These are phyloP conservation scores for Diphasiastrum complanatum DNA, from an alignment of 83 land plant species.

Conservation along the genomic window DNA sequence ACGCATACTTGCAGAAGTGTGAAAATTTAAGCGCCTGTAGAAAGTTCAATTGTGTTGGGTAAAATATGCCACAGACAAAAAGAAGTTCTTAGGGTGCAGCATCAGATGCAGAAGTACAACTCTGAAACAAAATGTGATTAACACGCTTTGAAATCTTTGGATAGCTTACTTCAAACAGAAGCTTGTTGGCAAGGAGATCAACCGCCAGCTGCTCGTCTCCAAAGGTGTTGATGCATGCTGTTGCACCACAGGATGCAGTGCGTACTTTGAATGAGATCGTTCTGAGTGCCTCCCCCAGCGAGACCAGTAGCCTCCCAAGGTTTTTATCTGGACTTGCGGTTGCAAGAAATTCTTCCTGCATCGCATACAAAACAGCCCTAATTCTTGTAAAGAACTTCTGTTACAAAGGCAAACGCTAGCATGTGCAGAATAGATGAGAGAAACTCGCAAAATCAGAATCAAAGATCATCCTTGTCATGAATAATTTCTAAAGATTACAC, in stretches of 20 bases:
- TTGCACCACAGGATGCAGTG: constrained; percentile 95
- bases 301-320: constrained; percentile 59
- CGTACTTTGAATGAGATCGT: constrained; percentile 92
- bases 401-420: neutral
- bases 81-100: neutral
- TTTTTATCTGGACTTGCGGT: constrained; percentile 73
- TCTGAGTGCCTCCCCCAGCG: constrained; percentile 92
- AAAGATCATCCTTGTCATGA: neutral
- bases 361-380: neutral
- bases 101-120: constrained; percentile 6
- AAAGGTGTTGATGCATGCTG: constrained; percentile 90
- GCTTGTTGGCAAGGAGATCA: constrained; percentile 88
- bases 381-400: neutral
- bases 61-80: neutral
- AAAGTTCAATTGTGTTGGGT: too few relatives aligned
- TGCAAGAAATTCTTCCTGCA: constrained; percentile 76
- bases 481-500: neutral
- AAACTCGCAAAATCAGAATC: neutral
- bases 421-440: neutral
- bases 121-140: neutral
- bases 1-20: constrained; percentile 96
- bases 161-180: constrained; percentile 72
- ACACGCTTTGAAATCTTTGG: too few relatives aligned
- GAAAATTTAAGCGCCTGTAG: constrained; percentile 72
- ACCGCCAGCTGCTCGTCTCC: constrained; percentile 98